These are phyloP conservation scores for Ustilago tritici DNA, from an alignment of 1,284 basidiomycete species.

Conservation along the genomic window DNA sequence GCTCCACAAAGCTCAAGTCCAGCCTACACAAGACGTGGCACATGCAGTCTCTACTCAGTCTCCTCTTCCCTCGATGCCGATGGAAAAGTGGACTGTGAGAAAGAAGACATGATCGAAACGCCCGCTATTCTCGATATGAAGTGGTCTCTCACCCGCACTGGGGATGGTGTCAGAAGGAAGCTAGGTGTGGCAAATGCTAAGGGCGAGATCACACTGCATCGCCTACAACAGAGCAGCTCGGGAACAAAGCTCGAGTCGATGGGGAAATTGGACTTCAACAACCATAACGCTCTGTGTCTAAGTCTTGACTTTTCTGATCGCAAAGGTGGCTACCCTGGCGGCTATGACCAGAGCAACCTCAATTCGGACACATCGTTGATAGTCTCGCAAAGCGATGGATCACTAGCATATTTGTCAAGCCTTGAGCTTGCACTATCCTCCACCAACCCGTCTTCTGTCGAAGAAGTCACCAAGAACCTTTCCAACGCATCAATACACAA, in stretches of 20 bases:
- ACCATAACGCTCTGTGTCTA: constrained; percentile 57
- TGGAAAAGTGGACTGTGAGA: constrained; percentile 22
- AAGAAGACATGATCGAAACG: constrained; percentile 40
- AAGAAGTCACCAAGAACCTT: not conserved
- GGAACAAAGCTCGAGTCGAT: constrained; percentile 17
- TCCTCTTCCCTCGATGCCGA: not conserved
- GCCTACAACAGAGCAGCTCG: constrained; percentile 8
- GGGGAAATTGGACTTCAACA: constrained; percentile 54
- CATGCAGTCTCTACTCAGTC: constrained; percentile 43
- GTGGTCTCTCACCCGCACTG: constrained; percentile 48
- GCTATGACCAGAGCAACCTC: constrained; percentile 7
- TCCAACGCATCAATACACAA: constrained; percentile 18
- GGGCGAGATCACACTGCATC: constrained; percentile 45
- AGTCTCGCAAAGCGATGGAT: constrained; percentile 67
- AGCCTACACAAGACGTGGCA: constrained; percentile 58
- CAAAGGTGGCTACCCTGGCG: constrained; percentile 20
- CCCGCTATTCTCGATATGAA: constrained; percentile 68
- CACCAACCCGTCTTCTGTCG: not conserved
- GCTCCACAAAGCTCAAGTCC: constrained; percentile 22
- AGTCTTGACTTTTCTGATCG: constrained; percentile 68
- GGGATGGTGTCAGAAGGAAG: constrained; percentile 3
- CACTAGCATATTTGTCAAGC: constrained; percentile 59
- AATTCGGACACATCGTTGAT: constrained; percentile 43
- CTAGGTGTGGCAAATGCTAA: constrained; percentile 61
- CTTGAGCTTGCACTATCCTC: constrained; percentile 20